These are phyloP conservation scores for Epichloe typhina DNA, from an alignment of 2,329 filamentous ascomycete genomes.

Conservation along the genomic window DNA sequence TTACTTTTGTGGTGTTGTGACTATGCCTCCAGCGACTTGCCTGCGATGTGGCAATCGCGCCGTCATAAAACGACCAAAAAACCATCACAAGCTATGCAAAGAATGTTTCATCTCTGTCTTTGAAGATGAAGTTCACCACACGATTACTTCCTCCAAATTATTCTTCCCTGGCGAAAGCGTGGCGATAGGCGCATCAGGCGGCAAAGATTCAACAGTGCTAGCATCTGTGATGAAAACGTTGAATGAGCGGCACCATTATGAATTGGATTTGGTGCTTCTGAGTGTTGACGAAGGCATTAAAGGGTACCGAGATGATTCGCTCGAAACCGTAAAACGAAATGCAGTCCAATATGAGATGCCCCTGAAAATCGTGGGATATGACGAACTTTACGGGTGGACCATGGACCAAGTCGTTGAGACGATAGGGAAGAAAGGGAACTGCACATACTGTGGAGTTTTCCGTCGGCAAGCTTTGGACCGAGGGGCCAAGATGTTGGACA, in stretches of 20 bases:
- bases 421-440: conserved; percentile 96
- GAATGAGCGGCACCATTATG: conserved; percentile 81
- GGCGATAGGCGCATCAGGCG: conserved; percentile 90
- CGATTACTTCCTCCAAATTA: conserved; percentile 67
- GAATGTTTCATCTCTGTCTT: conserved; percentile 78
- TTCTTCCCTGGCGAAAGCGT: conserved; percentile 76
- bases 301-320: conserved; percentile 87
- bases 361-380: conserved; percentile 83
- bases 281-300: conserved; percentile 97
- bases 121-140: conserved; percentile 87
- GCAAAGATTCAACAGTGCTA: conserved; percentile 93
- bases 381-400: conserved; percentile 92
- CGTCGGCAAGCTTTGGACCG: conserved; percentile 85
- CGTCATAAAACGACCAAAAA: conserved; percentile 92
- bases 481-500: conserved; percentile 73
- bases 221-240: conserved; percentile 90
- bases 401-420: conserved; percentile 98
- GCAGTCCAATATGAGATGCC: conserved; percentile 83
- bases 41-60: conserved; percentile 66
- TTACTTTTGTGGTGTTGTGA: neutral
- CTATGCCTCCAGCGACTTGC: conserved; percentile 69
- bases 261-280: conserved; percentile 70
- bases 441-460: conserved; percentile 97
- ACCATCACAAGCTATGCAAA: conserved; percentile 86
- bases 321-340: conserved; percentile 95